phyloP scores from a whole-genome alignment of 805 yeast species.

The Hemisphaericaspora nanyangensis region DNA sequence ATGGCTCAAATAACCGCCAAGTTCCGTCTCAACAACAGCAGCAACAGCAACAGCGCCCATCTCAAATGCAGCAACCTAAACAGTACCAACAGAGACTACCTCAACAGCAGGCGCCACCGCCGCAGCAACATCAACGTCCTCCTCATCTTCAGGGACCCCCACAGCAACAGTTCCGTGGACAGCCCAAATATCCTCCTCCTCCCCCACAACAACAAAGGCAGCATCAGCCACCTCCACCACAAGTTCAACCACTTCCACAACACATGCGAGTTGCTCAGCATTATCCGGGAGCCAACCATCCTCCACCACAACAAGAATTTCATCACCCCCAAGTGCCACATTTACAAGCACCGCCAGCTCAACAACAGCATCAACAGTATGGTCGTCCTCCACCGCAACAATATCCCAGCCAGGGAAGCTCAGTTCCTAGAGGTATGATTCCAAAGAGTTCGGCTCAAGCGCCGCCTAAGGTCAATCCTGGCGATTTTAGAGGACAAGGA shows the following conservation, averaged over 20 bases:
- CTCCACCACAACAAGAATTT: background rate
- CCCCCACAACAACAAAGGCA: constrained; percentile 1
- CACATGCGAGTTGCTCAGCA: background rate
- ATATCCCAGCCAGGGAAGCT: constrained; percentile 3
- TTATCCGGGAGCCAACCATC: background rate
- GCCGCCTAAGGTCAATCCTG: constrained; percentile 1
- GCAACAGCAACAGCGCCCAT: constrained; percentile 10
- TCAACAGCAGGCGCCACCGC: constrained; percentile 3
- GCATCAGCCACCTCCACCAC: background rate
- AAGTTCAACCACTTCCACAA: background rate
- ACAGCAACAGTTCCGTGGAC: constrained; percentile 11
- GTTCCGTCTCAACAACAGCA: constrained; percentile 8
- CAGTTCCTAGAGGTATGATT: background rate
- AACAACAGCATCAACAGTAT: background rate
- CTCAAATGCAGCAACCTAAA: constrained; percentile 7
- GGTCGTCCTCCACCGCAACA: constrained; percentile 4
- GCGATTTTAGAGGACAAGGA: constrained; percentile 7
- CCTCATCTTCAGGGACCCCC: constrained; percentile 13
- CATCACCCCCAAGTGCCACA: background rate
- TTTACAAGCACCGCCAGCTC: background rate
- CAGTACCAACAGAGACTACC: constrained; percentile 11
- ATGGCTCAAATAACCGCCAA: constrained; percentile 10
- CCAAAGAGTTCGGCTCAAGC: background rate
- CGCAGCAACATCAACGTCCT: constrained; percentile 13
- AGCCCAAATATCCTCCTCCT: constrained; percentile 7